Evolutionary conservation across 352 stramenopile genomes (phyloP), one percentile per base, ranked within the genome.

Genomic region (Pythium aristosporum): DNA sequence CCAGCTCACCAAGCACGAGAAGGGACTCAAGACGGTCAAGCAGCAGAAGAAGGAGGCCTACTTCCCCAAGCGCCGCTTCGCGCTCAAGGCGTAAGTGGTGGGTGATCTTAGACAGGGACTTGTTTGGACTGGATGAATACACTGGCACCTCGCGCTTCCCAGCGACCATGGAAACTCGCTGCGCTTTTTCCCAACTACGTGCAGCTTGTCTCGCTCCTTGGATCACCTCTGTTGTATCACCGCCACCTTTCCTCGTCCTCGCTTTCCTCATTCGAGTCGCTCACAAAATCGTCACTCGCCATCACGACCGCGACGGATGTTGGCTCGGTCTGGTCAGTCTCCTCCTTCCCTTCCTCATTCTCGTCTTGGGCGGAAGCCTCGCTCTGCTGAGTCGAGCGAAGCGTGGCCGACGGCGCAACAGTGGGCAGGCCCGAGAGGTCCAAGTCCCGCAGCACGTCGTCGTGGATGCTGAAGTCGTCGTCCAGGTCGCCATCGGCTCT

Each of bases 11-110:
- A 95, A 91, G 78, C 89, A 98, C 67, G 92, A 99, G 82, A 91
- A 91, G 80, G 83, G 74, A 36, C 76, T 91, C 69, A 98, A 97
- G 82, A 98, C 94, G 55, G 71, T 93, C 62, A 98, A 97, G 85
- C 80, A 98, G 74, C 74, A 90, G 72, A 98, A 97, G 91, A 99
- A 98, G 91, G 91, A 96, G 63, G 80, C 82, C 43, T 98, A 98
- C 82, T 99, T 98, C 77, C 96, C 97, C 54, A 97, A 92, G 81
- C 85, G 96, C 63, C 96, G 96, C 70, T 99, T 94, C 82, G 96
- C 97, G 63, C 85, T 99, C 75, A 99, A 99, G 92, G 97, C 97
- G 59, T 98, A 98, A 97, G 72, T 76, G 65, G 74, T 59, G 20
- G 46, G 16, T 37, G 37, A 42, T 32, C n/a, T 52, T 57, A 55